These are phyloP conservation scores for Auriscalpium vulgare DNA, from an alignment of 768 basidiomycete genomes.

Conservation along the genomic window DNA sequence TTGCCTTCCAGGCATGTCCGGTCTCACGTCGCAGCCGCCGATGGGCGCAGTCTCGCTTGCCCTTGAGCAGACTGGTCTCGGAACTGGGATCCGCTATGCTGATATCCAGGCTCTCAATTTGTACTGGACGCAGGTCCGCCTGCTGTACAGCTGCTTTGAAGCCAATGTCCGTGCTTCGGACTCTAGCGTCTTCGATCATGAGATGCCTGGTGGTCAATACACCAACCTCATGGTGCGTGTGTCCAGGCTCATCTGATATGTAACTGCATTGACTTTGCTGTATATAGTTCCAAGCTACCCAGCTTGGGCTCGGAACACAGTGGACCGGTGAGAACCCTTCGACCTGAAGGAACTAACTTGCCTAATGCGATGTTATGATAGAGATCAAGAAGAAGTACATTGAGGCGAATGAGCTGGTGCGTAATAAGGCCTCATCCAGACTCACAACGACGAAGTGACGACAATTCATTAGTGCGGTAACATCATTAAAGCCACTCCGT, in stretches of 20 bases:
- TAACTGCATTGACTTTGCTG: slow-evolving; percentile 11
- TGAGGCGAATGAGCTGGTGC: slow-evolving; percentile 89
- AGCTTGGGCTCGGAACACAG: slow-evolving; percentile 93
- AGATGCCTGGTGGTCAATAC: slow-evolving; percentile 98
- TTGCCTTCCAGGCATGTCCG: slow-evolving; percentile 76
- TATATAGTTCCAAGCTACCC: slow-evolving; percentile 90
- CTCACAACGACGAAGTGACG: slow-evolving; percentile 1
- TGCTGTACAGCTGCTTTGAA: slow-evolving; percentile 95
- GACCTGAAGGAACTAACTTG: not conserved
- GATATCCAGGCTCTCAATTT: slow-evolving; percentile 96
- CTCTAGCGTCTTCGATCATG: slow-evolving; percentile 97
- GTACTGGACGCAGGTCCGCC: slow-evolving; percentile 97
- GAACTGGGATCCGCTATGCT: slow-evolving; percentile 93
- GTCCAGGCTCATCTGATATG: slow-evolving; percentile 10
- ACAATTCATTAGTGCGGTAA: slow-evolving; percentile 69
- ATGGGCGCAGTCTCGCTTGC: slow-evolving; percentile 98
- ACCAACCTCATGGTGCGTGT: slow-evolving; percentile 77
- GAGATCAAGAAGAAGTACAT: slow-evolving; percentile 99
- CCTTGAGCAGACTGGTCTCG: slow-evolving; percentile 87
- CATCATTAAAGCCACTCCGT: slow-evolving; percentile 98
- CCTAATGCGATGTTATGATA: slow-evolving; percentile 19
- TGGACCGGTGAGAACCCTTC: slow-evolving; percentile 63
- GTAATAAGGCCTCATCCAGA: slow-evolving; percentile 20
- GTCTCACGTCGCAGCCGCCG: slow-evolving; percentile 94
- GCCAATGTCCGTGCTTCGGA: slow-evolving; percentile 96